Percentiles rank a stretch among this genome's conserved stretches.
phyloP scores from a whole-genome alignment of 1,284 basidiomycete species.

The Neotropicomus parvogracilis region DNA sequence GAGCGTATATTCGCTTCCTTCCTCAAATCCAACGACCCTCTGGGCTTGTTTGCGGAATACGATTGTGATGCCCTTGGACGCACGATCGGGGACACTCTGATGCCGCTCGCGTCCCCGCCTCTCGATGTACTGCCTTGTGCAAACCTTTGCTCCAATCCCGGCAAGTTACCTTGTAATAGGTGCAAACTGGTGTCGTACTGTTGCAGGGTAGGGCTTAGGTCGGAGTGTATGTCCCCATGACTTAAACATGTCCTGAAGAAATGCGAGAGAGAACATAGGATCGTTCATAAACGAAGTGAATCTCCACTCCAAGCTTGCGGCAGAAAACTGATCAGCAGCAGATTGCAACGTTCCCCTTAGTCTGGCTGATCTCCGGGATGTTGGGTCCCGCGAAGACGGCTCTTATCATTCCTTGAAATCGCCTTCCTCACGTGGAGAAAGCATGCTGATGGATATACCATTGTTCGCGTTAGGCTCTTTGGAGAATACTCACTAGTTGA shows the following conservation, averaged over 20 bases:
- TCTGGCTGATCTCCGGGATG: background rate
- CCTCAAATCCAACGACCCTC: slow-evolving; percentile 22
- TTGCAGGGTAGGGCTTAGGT: slow-evolving; percentile 28
- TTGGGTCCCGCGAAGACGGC: background rate
- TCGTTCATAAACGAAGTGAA: slow-evolving; percentile 20
- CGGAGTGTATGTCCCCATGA: background rate
- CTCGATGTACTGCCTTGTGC: slow-evolving; percentile 24
- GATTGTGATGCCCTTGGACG: slow-evolving; percentile 23
- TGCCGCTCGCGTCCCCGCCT: slow-evolving; percentile 16
- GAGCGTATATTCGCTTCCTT: slow-evolving; percentile 11
- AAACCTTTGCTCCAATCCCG: slow-evolving; percentile 27
- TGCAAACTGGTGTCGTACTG: slow-evolving; percentile 41
- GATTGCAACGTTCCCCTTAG: slow-evolving; percentile 13
- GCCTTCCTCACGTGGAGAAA: background rate
- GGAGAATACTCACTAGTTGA: background rate
- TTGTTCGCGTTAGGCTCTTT: slow-evolving; percentile 16
- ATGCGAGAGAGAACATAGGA: slow-evolving; percentile 20
- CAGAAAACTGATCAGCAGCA: slow-evolving; percentile 8
- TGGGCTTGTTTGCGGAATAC: slow-evolving; percentile 12
- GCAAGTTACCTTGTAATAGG: slow-evolving; percentile 28
- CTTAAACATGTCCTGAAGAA: slow-evolving; percentile 14
- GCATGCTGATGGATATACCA: background rate
- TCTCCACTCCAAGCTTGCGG: background rate
- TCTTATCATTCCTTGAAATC: background rate
- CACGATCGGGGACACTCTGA: slow-evolving; percentile 12